phyloP scores from a whole-genome alignment of 1,139 yeast species.

The Yamadazyma pseudoaaseri region DNA sequence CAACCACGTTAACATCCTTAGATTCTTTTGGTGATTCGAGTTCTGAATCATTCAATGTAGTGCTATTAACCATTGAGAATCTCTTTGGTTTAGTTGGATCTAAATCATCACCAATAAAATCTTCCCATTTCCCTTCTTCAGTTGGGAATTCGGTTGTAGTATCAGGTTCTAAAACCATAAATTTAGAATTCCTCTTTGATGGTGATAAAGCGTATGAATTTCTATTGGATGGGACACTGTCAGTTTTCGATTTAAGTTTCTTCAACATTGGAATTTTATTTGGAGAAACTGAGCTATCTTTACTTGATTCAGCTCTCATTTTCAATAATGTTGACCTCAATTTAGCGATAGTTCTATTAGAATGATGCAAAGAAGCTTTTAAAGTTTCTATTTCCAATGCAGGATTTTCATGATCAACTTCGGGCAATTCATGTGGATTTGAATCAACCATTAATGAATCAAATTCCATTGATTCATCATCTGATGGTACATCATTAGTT shows the following conservation, averaged over 20 bases:
- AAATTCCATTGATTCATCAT: conserved; percentile 31
- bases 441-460: conserved; percentile 36
- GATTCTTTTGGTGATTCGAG: conserved; percentile 17
- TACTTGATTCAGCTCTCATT: conserved; percentile 22
- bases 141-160: conserved; percentile 14
- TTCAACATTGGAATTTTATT: conserved; percentile 15
- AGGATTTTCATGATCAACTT: conserved; percentile 46
- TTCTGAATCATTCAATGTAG: conserved; percentile 19
- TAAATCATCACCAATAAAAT: conserved; percentile 33
- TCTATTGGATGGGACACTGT: conserved; percentile 19
- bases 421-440: conserved; percentile 25
- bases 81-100: conserved; percentile 23
- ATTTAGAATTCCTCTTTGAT: conserved; percentile 34
- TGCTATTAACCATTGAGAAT: conserved; percentile 16
- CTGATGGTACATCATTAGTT: conserved; percentile 17
- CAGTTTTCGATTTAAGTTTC: conserved; percentile 20
- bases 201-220: conserved; percentile 30
- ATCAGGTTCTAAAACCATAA: conserved; percentile 28
- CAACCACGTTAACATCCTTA: conserved; percentile 9
- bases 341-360: conserved; percentile 58
- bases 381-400: conserved; percentile 68
- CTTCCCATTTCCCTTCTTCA: conserved; percentile 42
- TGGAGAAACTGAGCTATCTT: conserved; percentile 11
- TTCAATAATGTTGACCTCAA: conserved; percentile 51
- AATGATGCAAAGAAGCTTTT: conserved; percentile 62